Conservation (phyloP, 768 basidiomycete species). For the Leccinum longicurvipes region DNA sequence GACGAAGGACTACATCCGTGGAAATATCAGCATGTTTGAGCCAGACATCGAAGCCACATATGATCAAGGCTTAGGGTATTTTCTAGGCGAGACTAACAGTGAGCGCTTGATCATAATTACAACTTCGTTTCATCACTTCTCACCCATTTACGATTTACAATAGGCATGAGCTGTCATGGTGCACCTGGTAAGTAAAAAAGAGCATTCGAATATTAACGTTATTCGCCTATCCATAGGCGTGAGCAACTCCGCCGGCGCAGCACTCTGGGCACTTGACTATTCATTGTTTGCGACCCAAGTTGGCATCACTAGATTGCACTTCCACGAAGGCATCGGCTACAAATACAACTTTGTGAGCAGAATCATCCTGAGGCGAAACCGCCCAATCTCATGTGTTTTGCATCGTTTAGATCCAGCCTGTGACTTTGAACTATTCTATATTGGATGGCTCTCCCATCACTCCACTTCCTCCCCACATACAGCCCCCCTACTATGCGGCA, state of each 20-base stretch:
- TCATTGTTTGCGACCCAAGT: constrained; percentile 55
- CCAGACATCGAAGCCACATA: constrained; percentile 54
- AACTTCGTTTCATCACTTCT: neutral
- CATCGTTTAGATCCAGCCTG: constrained; percentile 56
- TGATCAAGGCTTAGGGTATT: constrained; percentile 47
- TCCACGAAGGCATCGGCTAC: constrained; percentile 67
- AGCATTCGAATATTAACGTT: neutral
- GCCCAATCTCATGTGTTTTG: neutral
- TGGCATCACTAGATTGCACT: constrained; percentile 53
- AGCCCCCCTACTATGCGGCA: constrained; percentile 64
- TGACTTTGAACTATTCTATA: constrained; percentile 53
- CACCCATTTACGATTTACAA: constrained; percentile 1
- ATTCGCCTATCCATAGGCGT: constrained; percentile 40
- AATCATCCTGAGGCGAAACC: neutral
- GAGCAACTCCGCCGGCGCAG: constrained; percentile 68
- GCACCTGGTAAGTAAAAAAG: constrained; percentile 22
- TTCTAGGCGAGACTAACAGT: constrained; percentile 64
- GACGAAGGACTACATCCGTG: constrained; percentile 55
- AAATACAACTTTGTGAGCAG: constrained; percentile 59
- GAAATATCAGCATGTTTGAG: constrained; percentile 50
- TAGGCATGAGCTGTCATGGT: constrained; percentile 37
- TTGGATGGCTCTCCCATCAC: constrained; percentile 51
- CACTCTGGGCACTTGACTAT: constrained; percentile 68
- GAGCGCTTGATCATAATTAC: constrained; percentile 32
- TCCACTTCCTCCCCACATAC: constrained; percentile 57